Percentiles rank a stretch among this genome's conserved stretches.
phyloP scores from a whole-genome alignment of 192 early-diverging fungal genomes.

The Backusella tuberculispora region DNA sequence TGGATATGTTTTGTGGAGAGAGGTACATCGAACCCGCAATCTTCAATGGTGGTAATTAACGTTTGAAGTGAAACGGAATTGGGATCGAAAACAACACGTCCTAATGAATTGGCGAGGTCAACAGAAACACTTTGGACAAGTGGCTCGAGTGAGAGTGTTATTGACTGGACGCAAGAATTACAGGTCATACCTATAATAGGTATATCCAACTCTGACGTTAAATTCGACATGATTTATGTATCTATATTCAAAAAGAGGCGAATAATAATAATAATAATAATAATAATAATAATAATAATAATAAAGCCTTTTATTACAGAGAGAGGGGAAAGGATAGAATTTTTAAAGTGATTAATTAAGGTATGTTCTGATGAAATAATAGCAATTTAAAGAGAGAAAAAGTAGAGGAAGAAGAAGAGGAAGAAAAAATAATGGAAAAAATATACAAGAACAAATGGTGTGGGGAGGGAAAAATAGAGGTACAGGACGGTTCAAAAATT shows the following conservation, averaged over 20 bases:
- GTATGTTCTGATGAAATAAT: neutral
- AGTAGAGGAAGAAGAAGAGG: neutral
- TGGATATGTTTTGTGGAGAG: slow-evolving; percentile 36
- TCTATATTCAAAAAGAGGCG: neutral
- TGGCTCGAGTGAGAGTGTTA: slow-evolving; percentile 62
- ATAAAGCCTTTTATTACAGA: neutral
- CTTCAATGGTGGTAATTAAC: slow-evolving; percentile 64
- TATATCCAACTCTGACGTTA: slow-evolving; percentile 41
- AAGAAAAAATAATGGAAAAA: slow-evolving; percentile 19
- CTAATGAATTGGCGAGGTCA: slow-evolving; percentile 58
- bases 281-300: too few relatives aligned
- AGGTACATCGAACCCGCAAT: slow-evolving; percentile 67
- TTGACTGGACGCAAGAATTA: slow-evolving; percentile 75
- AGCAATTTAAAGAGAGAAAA: neutral
- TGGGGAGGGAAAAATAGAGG: neutral
- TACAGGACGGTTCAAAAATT: neutral
- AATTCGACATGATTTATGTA: neutral
- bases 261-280: too few relatives aligned
- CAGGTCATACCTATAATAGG: slow-evolving; percentile 87
- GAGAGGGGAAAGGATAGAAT: neutral
- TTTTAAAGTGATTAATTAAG: neutral
- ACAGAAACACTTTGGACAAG: slow-evolving; percentile 58
- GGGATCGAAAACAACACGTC: slow-evolving; percentile 59
- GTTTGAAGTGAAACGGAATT: slow-evolving; percentile 31
- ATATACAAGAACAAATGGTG: neutral